Evolutionary conservation across 1,284 basidiomycete genomes (phyloP).

Genomic region (Ceratobasidium theobromae): DNA sequence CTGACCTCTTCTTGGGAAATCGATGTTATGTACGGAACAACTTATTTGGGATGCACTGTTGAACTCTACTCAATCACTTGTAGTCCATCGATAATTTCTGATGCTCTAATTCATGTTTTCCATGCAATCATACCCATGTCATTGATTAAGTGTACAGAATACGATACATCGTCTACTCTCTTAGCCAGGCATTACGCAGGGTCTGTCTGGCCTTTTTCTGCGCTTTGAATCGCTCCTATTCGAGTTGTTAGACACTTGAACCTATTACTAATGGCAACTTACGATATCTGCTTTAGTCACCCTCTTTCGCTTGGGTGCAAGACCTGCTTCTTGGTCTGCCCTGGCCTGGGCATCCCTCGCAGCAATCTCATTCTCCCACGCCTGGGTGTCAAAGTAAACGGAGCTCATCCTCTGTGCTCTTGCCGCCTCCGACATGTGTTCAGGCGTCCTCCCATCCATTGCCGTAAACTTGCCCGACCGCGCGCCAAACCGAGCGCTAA

Average conservation of each 20-base stretch:
- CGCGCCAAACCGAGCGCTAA: slow-evolving; percentile 76
- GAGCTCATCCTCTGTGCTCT: slow-evolving; percentile 82
- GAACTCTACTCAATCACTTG: not conserved
- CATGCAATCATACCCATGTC: not conserved
- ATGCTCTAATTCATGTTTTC: slow-evolving; percentile 8
- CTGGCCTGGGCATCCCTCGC: slow-evolving; percentile 57
- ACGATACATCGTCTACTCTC: slow-evolving; percentile 49
- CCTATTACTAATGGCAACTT: slow-evolving; percentile 42
- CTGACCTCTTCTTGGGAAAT: slow-evolving; percentile 2
- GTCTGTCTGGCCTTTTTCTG: slow-evolving; percentile 82
- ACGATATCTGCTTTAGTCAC: slow-evolving; percentile 87
- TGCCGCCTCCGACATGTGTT: slow-evolving; percentile 80
- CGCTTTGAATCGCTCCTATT: slow-evolving; percentile 81
- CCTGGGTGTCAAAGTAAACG: slow-evolving; percentile 83
- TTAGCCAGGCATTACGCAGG: slow-evolving; percentile 85
- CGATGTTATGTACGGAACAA: not conserved
- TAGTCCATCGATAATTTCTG: not conserved
- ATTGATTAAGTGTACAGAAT: slow-evolving; percentile 40
- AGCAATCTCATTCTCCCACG: slow-evolving; percentile 75
- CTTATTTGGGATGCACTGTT: slow-evolving; percentile 9
- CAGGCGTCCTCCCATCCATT: slow-evolving; percentile 64
- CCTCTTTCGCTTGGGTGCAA: slow-evolving; percentile 50
- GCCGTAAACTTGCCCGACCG: slow-evolving; percentile 78
- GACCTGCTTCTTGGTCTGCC: slow-evolving; percentile 56
- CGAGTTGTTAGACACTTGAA: not conserved